A percentile compares a stretch with the other conserved stretches of the same genome.
Evolutionary conservation across 73 alveolate species (phyloP).

Genomic region (Paramecium sexaurelia): DNA sequence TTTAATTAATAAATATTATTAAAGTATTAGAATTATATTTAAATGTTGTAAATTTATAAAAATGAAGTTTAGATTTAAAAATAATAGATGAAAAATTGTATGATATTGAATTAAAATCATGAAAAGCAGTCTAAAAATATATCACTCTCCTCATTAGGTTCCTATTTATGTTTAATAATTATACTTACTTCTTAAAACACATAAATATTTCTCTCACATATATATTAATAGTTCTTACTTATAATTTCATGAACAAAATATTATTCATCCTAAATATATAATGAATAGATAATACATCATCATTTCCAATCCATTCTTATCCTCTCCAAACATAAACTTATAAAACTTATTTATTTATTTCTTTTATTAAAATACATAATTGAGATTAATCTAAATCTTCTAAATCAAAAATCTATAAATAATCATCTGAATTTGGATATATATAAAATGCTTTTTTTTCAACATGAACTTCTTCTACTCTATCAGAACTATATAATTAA

Average conservation of each 20-base stretch:
- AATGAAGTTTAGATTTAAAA: too few species aligned
- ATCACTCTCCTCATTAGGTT: conserved; percentile 39
- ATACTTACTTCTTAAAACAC: not conserved
- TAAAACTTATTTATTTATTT: not conserved
- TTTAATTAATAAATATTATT: too few species aligned
- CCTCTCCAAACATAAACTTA: conserved; percentile 31
- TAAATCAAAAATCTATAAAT: not conserved
- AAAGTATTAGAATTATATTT: too few species aligned
- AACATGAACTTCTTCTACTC: not conserved
- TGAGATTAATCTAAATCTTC: conserved; percentile 28
- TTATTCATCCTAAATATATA: not conserved
- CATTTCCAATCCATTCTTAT: conserved; percentile 2
- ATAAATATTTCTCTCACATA: not conserved
- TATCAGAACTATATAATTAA: conserved; percentile 1
- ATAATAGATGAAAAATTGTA: not conserved
- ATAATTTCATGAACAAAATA: not conserved
- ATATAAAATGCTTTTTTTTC: not conserved
- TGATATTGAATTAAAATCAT: not conserved
- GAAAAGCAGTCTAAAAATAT: conserved; percentile 13
- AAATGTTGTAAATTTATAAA: not conserved
- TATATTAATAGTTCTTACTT: not conserved
- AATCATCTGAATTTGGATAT: conserved; percentile 22
- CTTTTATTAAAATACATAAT: not conserved
- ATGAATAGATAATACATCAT: conserved; percentile 5
- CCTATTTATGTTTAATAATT: not conserved